Evolutionary conservation across 73 alveolate species (phyloP), one percentile per base, ranked within the genome.

Genomic region (Paramecium primaurelia): DNA sequence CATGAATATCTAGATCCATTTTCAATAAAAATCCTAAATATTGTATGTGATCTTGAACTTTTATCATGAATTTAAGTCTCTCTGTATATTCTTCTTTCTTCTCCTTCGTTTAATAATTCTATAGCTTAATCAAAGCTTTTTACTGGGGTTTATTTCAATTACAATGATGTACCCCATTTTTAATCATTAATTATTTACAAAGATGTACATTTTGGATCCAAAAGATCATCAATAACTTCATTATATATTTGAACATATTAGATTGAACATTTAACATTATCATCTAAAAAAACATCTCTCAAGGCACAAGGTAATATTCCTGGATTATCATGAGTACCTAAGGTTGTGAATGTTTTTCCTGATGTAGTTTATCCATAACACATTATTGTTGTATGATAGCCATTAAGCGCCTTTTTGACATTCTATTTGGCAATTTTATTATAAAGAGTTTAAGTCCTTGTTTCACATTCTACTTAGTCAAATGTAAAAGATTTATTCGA

Each of bases 21-120:
- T 16, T 69, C 95, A 22, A 97, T 92, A 80, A 93, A 89, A 7
- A 98, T 88, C 86, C 97, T 93, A 92, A 98, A 96, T 59, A 98
- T 95, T 44, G 99, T 95, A 90, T 97, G 99, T 9, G 98, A 95
- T 60, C 99, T 92, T 26, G 99, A 96, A 59, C 99, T 96, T 71
- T 95, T 97, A 80, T 98, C 99, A 94, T 97, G 96, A 60, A 98
- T 93, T 45, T 96, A 92, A n/a, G 98, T 98, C 90, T 95, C 97
- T 86, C 98, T 93, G 92, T 96, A 97, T 64, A 95, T 95, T 75
- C 99, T 95, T 91, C 95, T 93, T 92, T 96, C 98, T 92, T 98
- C 99, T n/a, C 99, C 99, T 40, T 92, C 94, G 58, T 95, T 93
- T 83, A 97, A 75, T 14, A 96, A 51, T 4, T 92, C 92, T 54